Percentiles rank a stretch among this genome's conserved stretches.
phyloP scores from a whole-genome alignment of 140 eudicot genomes.

The Oenanthe javanica region DNA sequence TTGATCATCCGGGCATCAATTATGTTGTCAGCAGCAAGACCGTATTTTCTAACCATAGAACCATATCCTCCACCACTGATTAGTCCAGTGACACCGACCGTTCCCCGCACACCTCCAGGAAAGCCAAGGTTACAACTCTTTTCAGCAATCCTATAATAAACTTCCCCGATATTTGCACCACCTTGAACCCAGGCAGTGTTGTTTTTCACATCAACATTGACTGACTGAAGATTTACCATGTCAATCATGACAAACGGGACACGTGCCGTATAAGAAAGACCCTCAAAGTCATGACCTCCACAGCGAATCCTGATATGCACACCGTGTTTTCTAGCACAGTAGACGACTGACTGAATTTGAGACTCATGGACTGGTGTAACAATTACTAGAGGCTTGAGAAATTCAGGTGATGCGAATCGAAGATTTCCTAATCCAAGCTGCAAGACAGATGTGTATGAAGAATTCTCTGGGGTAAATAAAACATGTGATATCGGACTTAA shows the following conservation, averaged over 20 bases:
- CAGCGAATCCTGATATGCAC: conserved; percentile 21
- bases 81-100: conserved; percentile 7
- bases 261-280: conserved; percentile 18
- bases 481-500: not conserved
- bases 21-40: conserved; percentile 11
- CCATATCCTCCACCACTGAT: conserved; percentile 17
- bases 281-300: conserved; percentile 35
- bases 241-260: conserved; percentile 24
- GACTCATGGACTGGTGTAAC: conserved; percentile 16
- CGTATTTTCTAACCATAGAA: not conserved
- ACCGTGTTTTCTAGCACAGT: conserved; percentile 14
- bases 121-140: not conserved
- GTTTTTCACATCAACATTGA: not conserved
- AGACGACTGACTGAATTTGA: conserved; percentile 13
- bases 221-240: conserved; percentile 12
- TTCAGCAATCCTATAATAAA: conserved; percentile 6
- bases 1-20: conserved; percentile 11
- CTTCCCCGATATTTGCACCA: conserved; percentile 7
- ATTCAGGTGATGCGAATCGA: conserved; percentile 15
- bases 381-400: conserved; percentile 20
- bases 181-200: conserved; percentile 14
- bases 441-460: conserved; percentile 18
- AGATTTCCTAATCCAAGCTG: conserved; percentile 20
- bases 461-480: conserved; percentile 7
- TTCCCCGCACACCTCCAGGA: conserved; percentile 13